A percentile compares a stretch with the other conserved stretches of the same genome.
Evolutionary conservation across 2,329 filamentous ascomycete genomes (phyloP).

Genomic region (Trematosphaeria pertusa): DNA sequence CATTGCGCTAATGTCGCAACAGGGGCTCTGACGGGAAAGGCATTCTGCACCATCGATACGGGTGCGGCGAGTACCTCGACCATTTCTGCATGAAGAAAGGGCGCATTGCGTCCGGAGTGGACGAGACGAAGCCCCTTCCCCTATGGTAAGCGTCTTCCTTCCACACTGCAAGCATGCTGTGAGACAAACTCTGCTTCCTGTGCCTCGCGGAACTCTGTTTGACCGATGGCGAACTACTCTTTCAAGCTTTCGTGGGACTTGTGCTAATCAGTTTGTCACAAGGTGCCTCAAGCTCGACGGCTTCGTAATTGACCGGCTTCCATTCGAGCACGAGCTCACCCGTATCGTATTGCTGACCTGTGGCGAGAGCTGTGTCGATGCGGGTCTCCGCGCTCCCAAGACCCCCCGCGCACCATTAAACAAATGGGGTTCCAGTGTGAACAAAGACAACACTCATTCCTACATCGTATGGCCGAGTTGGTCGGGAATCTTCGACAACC

Average conservation of each 20-base stretch:
- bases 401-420: slow-evolving; percentile 16
- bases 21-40: slow-evolving; percentile 41
- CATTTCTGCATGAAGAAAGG: slow-evolving; percentile 38
- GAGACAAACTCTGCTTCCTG: neutral
- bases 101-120: slow-evolving; percentile 33
- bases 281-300: slow-evolving; percentile 40
- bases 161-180: too few relatives aligned
- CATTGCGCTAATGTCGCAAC: slow-evolving; percentile 2
- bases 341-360: slow-evolving; percentile 30
- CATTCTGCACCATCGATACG: slow-evolving; percentile 32
- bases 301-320: slow-evolving; percentile 42
- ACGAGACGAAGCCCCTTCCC: slow-evolving; percentile 29
- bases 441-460: slow-evolving; percentile 27
- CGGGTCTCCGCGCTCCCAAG: slow-evolving; percentile 34
- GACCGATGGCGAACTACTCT: too few relatives aligned
- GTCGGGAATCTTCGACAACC: slow-evolving; percentile 30
- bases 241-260: too few relatives aligned
- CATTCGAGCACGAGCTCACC: slow-evolving; percentile 37
- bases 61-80: slow-evolving; percentile 45
- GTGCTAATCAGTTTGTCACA: neutral
- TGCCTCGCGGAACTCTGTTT: too few relatives aligned
- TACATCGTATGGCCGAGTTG: slow-evolving; percentile 35
- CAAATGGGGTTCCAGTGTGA: slow-evolving; percentile 23
- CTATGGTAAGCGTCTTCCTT: slow-evolving; percentile 20
- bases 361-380: slow-evolving; percentile 35